Evolutionary conservation across 805 yeast genomes (phyloP).

Genomic region (Saturnispora silvae): DNA sequence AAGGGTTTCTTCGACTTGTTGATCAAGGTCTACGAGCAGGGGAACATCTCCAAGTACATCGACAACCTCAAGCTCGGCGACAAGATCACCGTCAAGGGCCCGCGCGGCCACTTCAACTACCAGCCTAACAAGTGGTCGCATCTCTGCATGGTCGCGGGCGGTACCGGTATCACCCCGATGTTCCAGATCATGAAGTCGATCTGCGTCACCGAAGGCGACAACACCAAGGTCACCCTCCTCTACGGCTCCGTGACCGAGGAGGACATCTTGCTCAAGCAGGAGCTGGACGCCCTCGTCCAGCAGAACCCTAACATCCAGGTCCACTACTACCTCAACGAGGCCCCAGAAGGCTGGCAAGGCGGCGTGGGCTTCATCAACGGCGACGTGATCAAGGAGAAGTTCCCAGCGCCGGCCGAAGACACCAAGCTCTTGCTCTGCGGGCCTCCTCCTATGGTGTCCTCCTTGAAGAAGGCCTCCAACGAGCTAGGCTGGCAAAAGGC

Average conservation of each 20-base stretch:
- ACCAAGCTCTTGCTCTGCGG: slow-evolving; percentile 80
- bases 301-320: slow-evolving; percentile 53
- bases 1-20: slow-evolving; percentile 77
- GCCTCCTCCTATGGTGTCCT: slow-evolving; percentile 85
- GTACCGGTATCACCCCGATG: slow-evolving; percentile 96
- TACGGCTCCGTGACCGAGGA: slow-evolving; percentile 75
- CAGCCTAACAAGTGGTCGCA: slow-evolving; percentile 64
- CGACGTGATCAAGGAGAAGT: slow-evolving; percentile 52
- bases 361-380: slow-evolving; percentile 71
- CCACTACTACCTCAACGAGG: slow-evolving; percentile 65
- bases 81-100: slow-evolving; percentile 70
- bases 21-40: slow-evolving; percentile 77
- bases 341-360: slow-evolving; percentile 67
- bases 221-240: slow-evolving; percentile 60
- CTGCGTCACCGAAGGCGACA: slow-evolving; percentile 64
- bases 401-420: slow-evolving; percentile 52
- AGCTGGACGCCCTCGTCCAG: slow-evolving; percentile 56
- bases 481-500: slow-evolving; percentile 73
- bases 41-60: slow-evolving; percentile 70
- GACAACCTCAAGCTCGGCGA: slow-evolving; percentile 72
- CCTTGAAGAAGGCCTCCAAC: slow-evolving; percentile 70
- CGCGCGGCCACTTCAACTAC: slow-evolving; percentile 82
- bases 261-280: slow-evolving; percentile 73
- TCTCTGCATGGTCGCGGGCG: slow-evolving; percentile 91
- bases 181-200: slow-evolving; percentile 82